Evolutionary conservation across 1,284 basidiomycete species (phyloP).

Genomic region (Sporisorium graminicola): DNA sequence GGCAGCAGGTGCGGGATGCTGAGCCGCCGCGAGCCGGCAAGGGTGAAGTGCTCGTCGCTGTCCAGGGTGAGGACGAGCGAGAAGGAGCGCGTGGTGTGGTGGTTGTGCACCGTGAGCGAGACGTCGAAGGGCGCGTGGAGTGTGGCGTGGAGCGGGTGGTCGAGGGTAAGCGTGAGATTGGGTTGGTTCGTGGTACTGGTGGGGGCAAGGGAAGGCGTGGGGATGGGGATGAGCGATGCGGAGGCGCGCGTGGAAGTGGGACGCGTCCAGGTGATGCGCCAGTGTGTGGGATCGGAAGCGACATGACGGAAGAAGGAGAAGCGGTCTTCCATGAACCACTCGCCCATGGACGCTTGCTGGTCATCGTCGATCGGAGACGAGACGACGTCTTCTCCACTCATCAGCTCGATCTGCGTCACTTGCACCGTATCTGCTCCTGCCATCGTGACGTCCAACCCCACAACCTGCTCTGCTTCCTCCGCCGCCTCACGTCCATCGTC

Average conservation of each 20-base stretch:
- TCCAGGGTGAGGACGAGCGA: conserved; percentile 27
- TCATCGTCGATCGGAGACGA: not conserved
- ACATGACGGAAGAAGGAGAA: conserved; percentile 12
- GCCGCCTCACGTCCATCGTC: conserved; percentile 4
- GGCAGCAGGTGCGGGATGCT: conserved; percentile 33
- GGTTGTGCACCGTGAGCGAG: conserved; percentile 9
- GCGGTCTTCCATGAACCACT: conserved; percentile 14
- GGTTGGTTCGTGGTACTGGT: not conserved
- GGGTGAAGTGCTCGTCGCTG: conserved; percentile 29
- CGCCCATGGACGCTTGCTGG: conserved; percentile 4
- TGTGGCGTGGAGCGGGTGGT: not conserved
- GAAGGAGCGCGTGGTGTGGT: conserved; percentile 5
- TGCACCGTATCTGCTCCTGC: conserved; percentile 3
- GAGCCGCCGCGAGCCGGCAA: conserved; percentile 21
- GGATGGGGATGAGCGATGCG: conserved; percentile 14
- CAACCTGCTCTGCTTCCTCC: not conserved
- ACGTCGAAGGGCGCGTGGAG: conserved; percentile 13
- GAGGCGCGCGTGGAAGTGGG: not conserved
- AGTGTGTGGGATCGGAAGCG: not conserved
- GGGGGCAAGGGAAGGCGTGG: not conserved
- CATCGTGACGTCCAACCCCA: conserved; percentile 29
- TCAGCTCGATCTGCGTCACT: not conserved
- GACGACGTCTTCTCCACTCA: not conserved
- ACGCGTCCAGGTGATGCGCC: conserved; percentile 19
- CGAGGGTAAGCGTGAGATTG: conserved; percentile 13